phyloP scores from a whole-genome alignment of 1,284 basidiomycete genomes.

The Ceratorhiza oryzae-sativae region DNA sequence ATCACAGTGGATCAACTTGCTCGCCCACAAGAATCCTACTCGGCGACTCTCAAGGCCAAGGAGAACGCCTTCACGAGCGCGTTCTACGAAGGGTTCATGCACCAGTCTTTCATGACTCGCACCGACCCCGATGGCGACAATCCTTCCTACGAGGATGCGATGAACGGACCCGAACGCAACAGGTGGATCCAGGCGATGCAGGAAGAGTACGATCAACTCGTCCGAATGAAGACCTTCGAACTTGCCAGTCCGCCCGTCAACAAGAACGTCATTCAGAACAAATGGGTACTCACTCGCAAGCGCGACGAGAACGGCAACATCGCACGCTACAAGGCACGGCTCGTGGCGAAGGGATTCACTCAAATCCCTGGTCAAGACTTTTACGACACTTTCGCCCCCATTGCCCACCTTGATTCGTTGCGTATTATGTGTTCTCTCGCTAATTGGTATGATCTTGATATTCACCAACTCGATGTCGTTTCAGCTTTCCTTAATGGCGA shows the following conservation, averaged over 20 bases:
- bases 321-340: not conserved
- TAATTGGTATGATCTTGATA: constrained; percentile 48
- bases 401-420: constrained; percentile 49
- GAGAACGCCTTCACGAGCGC: not conserved
- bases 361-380: constrained; percentile 44
- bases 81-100: not conserved
- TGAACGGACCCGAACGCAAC: not conserved
- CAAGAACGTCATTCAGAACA: constrained; percentile 41
- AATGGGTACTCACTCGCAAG: constrained; percentile 52
- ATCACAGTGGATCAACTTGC: not conserved
- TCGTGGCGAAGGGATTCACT: constrained; percentile 28
- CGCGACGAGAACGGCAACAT: not conserved
- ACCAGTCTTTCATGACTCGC: not conserved
- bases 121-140: not conserved
- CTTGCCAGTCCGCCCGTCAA: too few relatives aligned
- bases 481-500: constrained; percentile 50
- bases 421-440: constrained; percentile 52
- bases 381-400: constrained; percentile 43
- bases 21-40: not conserved
- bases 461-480: constrained; percentile 50
- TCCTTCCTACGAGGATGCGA: not conserved
- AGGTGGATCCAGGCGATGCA: not conserved
- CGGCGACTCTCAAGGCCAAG: not conserved
- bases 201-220: not conserved
- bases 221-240: not conserved